A percentile compares a stretch with the other conserved stretches of the same genome.
Conservation (phyloP, 345 rosid genomes). For the Populus simonii region DNA sequence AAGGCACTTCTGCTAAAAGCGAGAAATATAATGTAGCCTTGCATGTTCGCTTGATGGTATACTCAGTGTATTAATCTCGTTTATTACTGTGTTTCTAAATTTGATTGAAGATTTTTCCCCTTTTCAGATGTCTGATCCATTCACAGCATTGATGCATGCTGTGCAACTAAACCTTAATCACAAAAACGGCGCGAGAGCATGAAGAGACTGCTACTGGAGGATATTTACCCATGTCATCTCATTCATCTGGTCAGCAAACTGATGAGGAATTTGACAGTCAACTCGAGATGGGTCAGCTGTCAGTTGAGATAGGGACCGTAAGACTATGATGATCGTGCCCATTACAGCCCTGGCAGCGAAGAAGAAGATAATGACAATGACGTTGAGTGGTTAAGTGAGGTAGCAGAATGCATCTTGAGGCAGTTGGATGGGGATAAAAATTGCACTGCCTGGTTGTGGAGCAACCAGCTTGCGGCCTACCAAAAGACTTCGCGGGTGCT, state of each 20-base stretch:
- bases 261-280: slow-evolving; percentile 66
- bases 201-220: slow-evolving; percentile 62
- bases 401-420: slow-evolving; percentile 71
- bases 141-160: slow-evolving; percentile 91
- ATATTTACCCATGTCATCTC: slow-evolving; percentile 65
- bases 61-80: no score
- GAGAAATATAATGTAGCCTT: background rate
- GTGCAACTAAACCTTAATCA: slow-evolving; percentile 87
- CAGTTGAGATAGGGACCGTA: slow-evolving; percentile 57
- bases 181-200: slow-evolving; percentile 55
- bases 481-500: slow-evolving; percentile 22
- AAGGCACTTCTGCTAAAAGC: background rate
- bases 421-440: slow-evolving; percentile 35
- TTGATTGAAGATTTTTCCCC: background rate
- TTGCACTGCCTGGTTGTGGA: slow-evolving; percentile 7
- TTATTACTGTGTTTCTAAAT: background rate
- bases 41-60: background rate
- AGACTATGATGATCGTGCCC: slow-evolving; percentile 44
- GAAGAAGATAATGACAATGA: slow-evolving; percentile 40
- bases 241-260: slow-evolving; percentile 49
- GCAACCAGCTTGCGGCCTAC: slow-evolving; percentile 14
- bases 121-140: slow-evolving; percentile 86
- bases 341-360: slow-evolving; percentile 32
- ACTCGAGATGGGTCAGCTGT: slow-evolving; percentile 73
- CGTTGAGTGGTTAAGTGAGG: slow-evolving; percentile 47